Base-by-base conservation (phyloP, 768 basidiomycete species). In the Xerocomellus amylosporus region DNA sequence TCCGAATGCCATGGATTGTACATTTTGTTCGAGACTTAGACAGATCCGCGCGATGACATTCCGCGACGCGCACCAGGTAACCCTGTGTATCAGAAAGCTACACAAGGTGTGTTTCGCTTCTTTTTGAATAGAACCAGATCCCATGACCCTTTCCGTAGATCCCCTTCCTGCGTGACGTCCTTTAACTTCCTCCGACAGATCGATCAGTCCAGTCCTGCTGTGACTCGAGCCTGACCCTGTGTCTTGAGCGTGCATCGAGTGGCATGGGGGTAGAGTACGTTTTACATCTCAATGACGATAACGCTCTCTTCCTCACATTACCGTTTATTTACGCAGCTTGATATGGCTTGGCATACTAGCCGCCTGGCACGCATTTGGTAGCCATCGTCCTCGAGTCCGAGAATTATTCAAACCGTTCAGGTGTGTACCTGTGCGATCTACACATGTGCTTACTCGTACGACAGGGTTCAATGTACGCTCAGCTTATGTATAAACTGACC, bases 221-320 rank as follows among this genome's bases (percentile, higher is more conserved):
- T 12, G 55, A 68, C 39, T 53, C 49, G 28, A 62, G 72, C 28
- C 59, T 74, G 41, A 56, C 63, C 45, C 60, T 69, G 34, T 66
- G 67, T 55, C 60, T 63, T 15, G 67, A 72, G 44, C 64, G 62
- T 55, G 69, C 71, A 28, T 59, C 62, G 53, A 60, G 51, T 19
- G 49, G 51, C 45, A 71, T 67, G 67, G 63, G 61, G 28, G 63
- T 71, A 41, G 70, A 74, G 73, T 73, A 58, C 55, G 69, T 71
- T 47, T 54, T 46, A 54, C 58, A 54, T 48, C 47, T 50, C 49
- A 28, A 49, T 58, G 54, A 52, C 48, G 45, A 46, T 44, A 36
- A 42, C 24, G 4, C 2, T n/a, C 20, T 17, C 39, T 56, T 38
- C 26, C 52, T 53, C 51, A 51, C 53, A 57, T 39, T 38, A 42